These are phyloP conservation scores for Colletotrichum simmondsii DNA, from an alignment of 2,329 filamentous ascomycete genomes.

Conservation along the genomic window DNA sequence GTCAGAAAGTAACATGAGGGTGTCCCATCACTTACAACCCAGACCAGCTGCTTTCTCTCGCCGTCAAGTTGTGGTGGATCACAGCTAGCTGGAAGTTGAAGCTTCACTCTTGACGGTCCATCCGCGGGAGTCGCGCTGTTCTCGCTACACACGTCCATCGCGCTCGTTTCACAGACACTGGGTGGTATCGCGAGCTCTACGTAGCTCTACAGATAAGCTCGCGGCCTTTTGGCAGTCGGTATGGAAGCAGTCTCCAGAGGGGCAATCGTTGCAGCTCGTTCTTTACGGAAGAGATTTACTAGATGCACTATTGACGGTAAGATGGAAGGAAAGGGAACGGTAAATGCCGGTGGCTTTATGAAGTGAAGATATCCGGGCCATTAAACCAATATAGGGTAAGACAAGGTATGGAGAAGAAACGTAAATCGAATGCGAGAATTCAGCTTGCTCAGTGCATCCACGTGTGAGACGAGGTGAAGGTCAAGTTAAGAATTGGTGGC, in stretches of 20 bases:
- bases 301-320: not conserved
- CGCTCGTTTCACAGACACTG: not conserved
- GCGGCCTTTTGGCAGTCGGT: not conserved
- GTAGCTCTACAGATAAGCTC: not conserved
- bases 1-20: conserved; percentile 4
- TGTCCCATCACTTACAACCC: conserved; percentile 74
- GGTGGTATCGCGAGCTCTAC: not conserved
- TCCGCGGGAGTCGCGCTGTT: conserved; percentile 20
- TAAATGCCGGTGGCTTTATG: not conserved
- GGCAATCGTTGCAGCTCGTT: too few species aligned
- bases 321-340: not conserved
- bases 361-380: not conserved
- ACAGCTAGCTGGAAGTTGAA: conserved; percentile 83
- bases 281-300: not conserved
- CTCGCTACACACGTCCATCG: conserved; percentile 28
- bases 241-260: not conserved
- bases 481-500: not conserved
- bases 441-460: not conserved
- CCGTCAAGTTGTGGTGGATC: conserved; percentile 81
- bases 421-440: not conserved
- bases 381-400: not conserved
- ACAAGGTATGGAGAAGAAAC: not conserved
- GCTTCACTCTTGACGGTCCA: conserved; percentile 41
- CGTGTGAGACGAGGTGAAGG: not conserved
- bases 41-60: conserved; percentile 80